These are phyloP conservation scores for Xylaria longipes DNA, from an alignment of 495 filamentous ascomycete species.

Conservation along the genomic window DNA sequence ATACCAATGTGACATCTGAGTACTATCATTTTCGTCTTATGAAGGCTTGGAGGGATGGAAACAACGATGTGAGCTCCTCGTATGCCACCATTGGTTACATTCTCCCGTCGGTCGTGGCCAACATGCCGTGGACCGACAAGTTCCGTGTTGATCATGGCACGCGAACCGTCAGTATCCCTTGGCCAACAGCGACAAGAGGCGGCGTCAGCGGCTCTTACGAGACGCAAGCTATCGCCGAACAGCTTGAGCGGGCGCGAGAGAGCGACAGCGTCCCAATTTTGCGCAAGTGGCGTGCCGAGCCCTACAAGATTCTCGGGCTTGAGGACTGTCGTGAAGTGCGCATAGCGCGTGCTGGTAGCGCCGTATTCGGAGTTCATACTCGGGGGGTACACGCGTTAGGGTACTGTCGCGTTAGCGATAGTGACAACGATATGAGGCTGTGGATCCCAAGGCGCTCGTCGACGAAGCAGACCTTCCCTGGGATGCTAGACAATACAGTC, in stretches of 20 bases:
- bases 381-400: conserved; percentile 83
- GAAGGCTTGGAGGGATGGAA: background rate
- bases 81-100: conserved; percentile 38
- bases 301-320: conserved; percentile 45
- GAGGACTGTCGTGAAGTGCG: conserved; percentile 39
- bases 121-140: conserved; percentile 48
- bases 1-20: background rate
- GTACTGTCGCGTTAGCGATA: conserved; percentile 60
- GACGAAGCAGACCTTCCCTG: conserved; percentile 75
- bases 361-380: conserved; percentile 75
- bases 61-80: background rate
- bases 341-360: conserved; percentile 70
- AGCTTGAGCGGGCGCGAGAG: conserved; percentile 37
- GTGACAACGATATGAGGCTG: conserved; percentile 64
- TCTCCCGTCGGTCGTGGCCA: conserved; percentile 37
- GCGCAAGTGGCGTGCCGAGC: conserved; percentile 42
- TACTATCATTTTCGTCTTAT: background rate
- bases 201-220: background rate
- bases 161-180: conserved; percentile 29
- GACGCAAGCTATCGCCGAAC: conserved; percentile 34
- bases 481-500: conserved; percentile 81
- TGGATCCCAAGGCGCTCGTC: conserved; percentile 74
- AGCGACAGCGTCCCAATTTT: conserved; percentile 37
- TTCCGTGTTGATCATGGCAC: conserved; percentile 39
- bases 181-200: background rate